Percentiles rank a stretch among this genome's conserved stretches.
Conservation (phyloP, 768 basidiomycete species). For the Saitozyma podzolica region DNA sequence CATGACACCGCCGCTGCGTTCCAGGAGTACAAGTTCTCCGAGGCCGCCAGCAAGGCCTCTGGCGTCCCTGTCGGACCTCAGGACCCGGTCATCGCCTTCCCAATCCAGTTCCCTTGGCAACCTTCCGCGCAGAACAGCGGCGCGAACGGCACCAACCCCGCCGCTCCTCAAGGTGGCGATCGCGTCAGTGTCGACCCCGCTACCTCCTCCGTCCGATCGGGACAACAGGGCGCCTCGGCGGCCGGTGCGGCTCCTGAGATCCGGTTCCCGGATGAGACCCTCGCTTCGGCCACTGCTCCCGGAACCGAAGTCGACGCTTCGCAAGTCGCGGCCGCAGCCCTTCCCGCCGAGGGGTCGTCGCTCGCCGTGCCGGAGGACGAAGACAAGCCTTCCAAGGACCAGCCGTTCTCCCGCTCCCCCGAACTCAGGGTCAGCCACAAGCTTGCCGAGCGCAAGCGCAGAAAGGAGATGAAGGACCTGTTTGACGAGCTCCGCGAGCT, state of each 20-base stretch:
- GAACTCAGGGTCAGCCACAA: conserved; percentile 95
- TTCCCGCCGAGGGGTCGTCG: background rate
- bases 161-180: background rate
- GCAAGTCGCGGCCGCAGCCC: background rate
- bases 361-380: conserved; percentile 41
- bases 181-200: conserved; percentile 18
- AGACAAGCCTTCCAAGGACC: conserved; percentile 54
- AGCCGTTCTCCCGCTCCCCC: conserved; percentile 92
- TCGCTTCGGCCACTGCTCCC: conserved; percentile 24
- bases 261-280: conserved; percentile 24
- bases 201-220: conserved; percentile 30
- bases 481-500: conserved; percentile 95
- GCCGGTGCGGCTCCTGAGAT: conserved; percentile 16
- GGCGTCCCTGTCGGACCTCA: conserved; percentile 7
- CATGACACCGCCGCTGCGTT: background rate
- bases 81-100: conserved; percentile 25
- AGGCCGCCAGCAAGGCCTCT: background rate
- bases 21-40: background rate
- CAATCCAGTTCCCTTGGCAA: conserved; percentile 3
- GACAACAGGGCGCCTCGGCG: conserved; percentile 2
- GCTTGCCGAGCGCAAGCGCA: conserved; percentile 89
- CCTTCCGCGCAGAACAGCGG: background rate
- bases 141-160: background rate
- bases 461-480: conserved; percentile 99
- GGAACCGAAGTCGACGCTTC: conserved; percentile 2